Evolutionary conservation across 129 eudicot genomes (phyloP), one percentile per base, ranked within the genome.

Genomic region (Artemisia argyi): DNA sequence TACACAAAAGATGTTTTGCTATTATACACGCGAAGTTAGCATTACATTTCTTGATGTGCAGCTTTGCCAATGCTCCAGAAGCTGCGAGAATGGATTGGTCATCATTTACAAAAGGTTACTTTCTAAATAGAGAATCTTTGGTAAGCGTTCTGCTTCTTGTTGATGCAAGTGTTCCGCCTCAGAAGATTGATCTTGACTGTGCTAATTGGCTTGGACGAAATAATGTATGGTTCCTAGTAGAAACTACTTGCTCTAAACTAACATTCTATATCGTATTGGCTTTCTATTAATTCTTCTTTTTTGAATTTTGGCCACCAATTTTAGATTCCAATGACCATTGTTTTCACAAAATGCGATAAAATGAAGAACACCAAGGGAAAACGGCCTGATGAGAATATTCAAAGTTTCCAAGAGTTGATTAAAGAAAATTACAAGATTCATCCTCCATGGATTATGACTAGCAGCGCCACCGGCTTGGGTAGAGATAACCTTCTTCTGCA

Each of bases 381-480:
- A 71, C 81, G 96, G 51, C 97, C 96, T 7, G 97, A 87, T 57
- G 98, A 94, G 57, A 90, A 94, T 70, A 94, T 94, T 19, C 74
- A 78, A 71, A 85, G 69, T 71, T 90, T 94, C 18, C 97, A 84
- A 61, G 87, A 85, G 58, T 65, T 90, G 83, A 80, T 94, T 46
- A 79, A 77, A 66, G 82, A 87, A 53, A 87, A 67, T 75, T 90
- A 85, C 82, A 75, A 70, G 73, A 73, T 82, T 68, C 91, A 80
- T 65, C 98, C 98, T 64, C 92, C 98, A 48, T 90, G 98, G 98
- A 90, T 94, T 75, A 94, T 94, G 98, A 94, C 97, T 19, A 94
- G 98, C 79, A 94, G 97, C 39, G 77, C 80, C 42, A 89, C 93
- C 10, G 98, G 98, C 30, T 80, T 90, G 87, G 98, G 97, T 71